Percentiles rank a stretch among this genome's conserved stretches.
phyloP scores from a whole-genome alignment of 768 basidiomycete species.

The Tricholoma hemisulphureum region DNA sequence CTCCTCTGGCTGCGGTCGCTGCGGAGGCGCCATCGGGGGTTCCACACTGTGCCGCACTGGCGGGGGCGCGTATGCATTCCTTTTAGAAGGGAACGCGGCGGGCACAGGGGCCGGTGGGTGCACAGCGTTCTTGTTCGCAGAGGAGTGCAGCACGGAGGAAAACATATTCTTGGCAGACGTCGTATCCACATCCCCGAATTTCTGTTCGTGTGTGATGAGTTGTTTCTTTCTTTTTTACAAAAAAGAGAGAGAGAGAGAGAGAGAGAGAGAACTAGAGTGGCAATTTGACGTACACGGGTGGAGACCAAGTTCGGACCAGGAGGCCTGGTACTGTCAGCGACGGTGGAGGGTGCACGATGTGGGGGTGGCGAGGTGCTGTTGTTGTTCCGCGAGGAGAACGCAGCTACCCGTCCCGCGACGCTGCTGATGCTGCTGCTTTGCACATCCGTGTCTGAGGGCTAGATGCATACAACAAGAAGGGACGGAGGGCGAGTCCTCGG shows the following conservation, averaged over 20 bases:
- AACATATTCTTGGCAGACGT: conserved; percentile 48
- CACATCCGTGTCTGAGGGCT: conserved; percentile 42
- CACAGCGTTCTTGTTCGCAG: conserved; percentile 37
- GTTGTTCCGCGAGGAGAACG: conserved; percentile 39
- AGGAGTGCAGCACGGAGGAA: conserved; percentile 44
- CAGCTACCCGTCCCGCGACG: conserved; percentile 52
- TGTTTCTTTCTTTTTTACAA: no score
- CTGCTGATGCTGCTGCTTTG: no score
- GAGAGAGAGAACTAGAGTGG: neutral
- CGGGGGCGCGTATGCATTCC: conserved; percentile 30
- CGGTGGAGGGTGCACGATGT: conserved; percentile 19
- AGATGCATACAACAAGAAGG: neutral
- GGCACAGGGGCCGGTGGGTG: conserved; percentile 30
- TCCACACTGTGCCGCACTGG: conserved; percentile 17
- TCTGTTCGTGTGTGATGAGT: conserved; percentile 32
- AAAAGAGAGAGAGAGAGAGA: no score
- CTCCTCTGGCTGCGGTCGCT: conserved; percentile 32
- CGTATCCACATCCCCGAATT: conserved; percentile 60
- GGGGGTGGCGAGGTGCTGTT: conserved; percentile 13
- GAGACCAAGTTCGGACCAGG: conserved; percentile 22
- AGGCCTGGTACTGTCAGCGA: conserved; percentile 27
- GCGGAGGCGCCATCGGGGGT: conserved; percentile 26
- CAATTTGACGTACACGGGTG: conserved; percentile 26
- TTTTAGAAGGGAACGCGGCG: conserved; percentile 41
- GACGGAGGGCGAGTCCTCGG: no score